A percentile compares a stretch with the other conserved stretches of the same genome.
These are phyloP conservation scores for Ustilaginoidea virens DNA, from an alignment of 2,329 filamentous ascomycete genomes.

Conservation along the genomic window DNA sequence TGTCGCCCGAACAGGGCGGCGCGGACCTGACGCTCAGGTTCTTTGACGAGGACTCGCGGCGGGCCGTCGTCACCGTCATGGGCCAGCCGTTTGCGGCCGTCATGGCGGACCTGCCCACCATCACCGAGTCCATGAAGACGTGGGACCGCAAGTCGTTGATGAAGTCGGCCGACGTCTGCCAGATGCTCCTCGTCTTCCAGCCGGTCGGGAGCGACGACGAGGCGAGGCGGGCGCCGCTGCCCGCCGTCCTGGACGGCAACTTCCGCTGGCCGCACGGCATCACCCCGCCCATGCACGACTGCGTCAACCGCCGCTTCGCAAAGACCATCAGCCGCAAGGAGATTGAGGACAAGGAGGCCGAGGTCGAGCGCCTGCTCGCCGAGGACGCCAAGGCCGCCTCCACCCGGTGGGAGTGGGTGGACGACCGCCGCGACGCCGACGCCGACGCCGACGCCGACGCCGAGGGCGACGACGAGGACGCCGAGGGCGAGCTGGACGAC, in stretches of 20 bases:
- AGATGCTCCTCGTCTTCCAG: constrained; percentile 73
- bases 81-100: constrained; percentile 60
- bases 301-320: constrained; percentile 66
- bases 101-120: constrained; percentile 71
- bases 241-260: constrained; percentile 50
- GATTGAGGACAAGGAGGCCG: constrained; percentile 70
- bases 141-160: constrained; percentile 82
- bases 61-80: constrained; percentile 57
- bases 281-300: constrained; percentile 78
- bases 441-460: constrained; percentile 27
- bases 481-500: constrained; percentile 30
- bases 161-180: constrained; percentile 77
- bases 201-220: constrained; percentile 50
- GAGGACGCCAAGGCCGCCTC: constrained; percentile 48
- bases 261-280: constrained; percentile 74
- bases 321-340: constrained; percentile 71
- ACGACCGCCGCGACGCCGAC: constrained; percentile 32
- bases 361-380: constrained; percentile 58
- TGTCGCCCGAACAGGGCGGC: constrained; percentile 45
- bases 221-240: constrained; percentile 50
- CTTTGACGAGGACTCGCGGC: constrained; percentile 55
- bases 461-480: constrained; percentile 36
- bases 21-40: constrained; percentile 72
- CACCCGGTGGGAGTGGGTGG: constrained; percentile 49
- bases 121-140: constrained; percentile 83